Base-by-base conservation (phyloP, 306 rosid species). In the Quercus engelmannii region DNA sequence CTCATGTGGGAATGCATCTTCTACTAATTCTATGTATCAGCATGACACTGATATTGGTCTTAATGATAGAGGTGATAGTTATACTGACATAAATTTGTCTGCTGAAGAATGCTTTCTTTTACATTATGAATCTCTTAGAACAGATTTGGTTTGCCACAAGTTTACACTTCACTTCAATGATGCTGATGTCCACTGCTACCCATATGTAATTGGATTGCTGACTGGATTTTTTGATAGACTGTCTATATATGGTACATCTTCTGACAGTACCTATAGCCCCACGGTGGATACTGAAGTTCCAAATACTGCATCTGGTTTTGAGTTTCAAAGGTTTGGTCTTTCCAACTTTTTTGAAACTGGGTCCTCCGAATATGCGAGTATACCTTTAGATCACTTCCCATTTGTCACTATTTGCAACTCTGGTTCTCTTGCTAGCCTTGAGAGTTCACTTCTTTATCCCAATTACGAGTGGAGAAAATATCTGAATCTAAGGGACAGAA, bases 181-280 rank as follows among this genome's bases (percentile, higher is more conserved):
- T 73, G 83, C 87, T 71, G 97, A 90, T 78, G 80, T 95, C 82
- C 98, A 95, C 87, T 91, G 89, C 90, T 89, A 95, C 78, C 98
- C 98, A 0, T 78, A 87, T 74, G 78, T 90, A 46, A 58, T 71
- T 75, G 82, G 91, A 76, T 83, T 90, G 85, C 85, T 95, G 76
- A 56, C 73, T 69, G 90, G 85, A 67, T 91, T 91, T 79, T 85
- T 87, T 85, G 77, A 84, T 78, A 88, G 77, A 62, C 76, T 92
- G 55, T 85, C 90, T 84, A 70, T 87, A 26, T 76, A 43, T 76
- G 81, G 64, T 84, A 68, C 87, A 64, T 51, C 77, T 80, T 62
- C 35, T 69, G 82, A 74, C 57, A 81, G 75, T 54, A 74, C 81
- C 41, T 26, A 54, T 75, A 77, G 78, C 73, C 67, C 83, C 21